A percentile compares a stretch with the other conserved stretches of the same genome.
These are phyloP conservation scores for Botryotinia globosa DNA, from an alignment of 2,329 filamentous ascomycete species.

Conservation along the genomic window DNA sequence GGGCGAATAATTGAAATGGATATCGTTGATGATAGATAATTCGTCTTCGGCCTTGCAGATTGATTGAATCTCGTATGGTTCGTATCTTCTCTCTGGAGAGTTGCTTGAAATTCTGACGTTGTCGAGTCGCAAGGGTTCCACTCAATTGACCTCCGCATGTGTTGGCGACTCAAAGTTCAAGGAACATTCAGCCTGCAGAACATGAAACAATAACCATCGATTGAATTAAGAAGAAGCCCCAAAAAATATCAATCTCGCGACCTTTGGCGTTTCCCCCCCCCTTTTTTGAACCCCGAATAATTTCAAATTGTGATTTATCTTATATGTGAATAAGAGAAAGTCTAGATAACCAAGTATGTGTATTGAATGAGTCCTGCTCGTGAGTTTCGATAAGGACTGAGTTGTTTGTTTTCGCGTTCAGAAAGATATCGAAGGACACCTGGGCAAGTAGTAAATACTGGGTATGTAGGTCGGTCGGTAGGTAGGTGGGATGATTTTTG, in stretches of 20 bases:
- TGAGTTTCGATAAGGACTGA: not conserved
- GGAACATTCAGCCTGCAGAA: constrained; percentile 34
- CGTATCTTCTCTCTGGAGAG: constrained; percentile 19
- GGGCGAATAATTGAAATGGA: constrained; percentile 24
- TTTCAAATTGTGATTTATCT: constrained; percentile 2
- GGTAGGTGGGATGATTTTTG: not conserved
- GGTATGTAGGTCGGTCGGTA: not conserved
- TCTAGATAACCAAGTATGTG: constrained; percentile 10
- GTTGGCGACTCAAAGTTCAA: constrained; percentile 36
- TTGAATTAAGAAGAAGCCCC: constrained; percentile 28
- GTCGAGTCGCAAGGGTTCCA: constrained; percentile 34
- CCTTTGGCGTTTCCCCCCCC: not conserved
- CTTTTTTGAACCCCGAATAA: constrained; percentile 1
- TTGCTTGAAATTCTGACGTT: constrained; percentile 28
- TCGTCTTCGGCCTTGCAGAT: constrained; percentile 9
- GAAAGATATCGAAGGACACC: constrained; percentile 6
- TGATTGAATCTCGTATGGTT: constrained; percentile 19
- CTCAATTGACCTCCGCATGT: constrained; percentile 34
- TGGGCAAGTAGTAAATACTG: not conserved
- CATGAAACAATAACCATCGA: constrained; percentile 35
- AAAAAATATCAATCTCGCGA: constrained; percentile 14
- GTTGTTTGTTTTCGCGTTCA: not conserved
- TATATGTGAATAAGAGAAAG: not conserved
- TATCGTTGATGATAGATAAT: constrained; percentile 13
- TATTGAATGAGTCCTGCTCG: constrained; percentile 14